Evolutionary conservation across 768 basidiomycete species (phyloP).

Genomic region (Collybia sp.): DNA sequence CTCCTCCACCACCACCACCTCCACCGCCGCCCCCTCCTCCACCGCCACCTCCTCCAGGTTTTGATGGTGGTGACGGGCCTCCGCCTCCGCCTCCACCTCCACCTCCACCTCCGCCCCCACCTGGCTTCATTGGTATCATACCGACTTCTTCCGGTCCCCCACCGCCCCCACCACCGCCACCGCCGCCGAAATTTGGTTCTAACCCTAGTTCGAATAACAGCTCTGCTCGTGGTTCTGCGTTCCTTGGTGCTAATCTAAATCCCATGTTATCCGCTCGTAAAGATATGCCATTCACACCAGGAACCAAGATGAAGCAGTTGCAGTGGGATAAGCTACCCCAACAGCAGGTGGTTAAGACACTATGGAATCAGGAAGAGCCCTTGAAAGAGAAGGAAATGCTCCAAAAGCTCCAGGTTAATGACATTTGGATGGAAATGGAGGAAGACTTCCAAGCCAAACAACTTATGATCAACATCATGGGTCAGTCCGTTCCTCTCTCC

Average conservation of each 20-base stretch:
- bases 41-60: constrained; percentile 15
- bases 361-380: constrained; percentile 74
- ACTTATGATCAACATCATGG: constrained; percentile 85
- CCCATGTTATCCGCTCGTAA: constrained; percentile 66
- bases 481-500: constrained; percentile 33
- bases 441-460: constrained; percentile 97
- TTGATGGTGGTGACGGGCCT: constrained; percentile 14
- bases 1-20: constrained; percentile 27
- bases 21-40: constrained; percentile 31
- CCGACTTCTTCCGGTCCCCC: constrained; percentile 23
- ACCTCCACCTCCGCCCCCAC: constrained; percentile 26
- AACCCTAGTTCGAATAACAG: constrained; percentile 30
- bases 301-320: constrained; percentile 93
- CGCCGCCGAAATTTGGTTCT: constrained; percentile 19
- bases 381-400: constrained; percentile 78
- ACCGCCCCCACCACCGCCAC: constrained; percentile 35
- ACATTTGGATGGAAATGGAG: constrained; percentile 95
- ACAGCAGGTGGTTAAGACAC: constrained; percentile 75
- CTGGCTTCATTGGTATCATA: constrained; percentile 16
- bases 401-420: constrained; percentile 75
- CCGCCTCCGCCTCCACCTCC: constrained; percentile 31
- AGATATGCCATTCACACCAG: constrained; percentile 79
- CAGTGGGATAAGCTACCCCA: constrained; percentile 99
- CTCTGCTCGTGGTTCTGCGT: constrained; percentile 57
- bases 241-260: constrained; percentile 54